Evolutionary conservation across 306 rosid genomes (phyloP).

Genomic region (Delonix regia): DNA sequence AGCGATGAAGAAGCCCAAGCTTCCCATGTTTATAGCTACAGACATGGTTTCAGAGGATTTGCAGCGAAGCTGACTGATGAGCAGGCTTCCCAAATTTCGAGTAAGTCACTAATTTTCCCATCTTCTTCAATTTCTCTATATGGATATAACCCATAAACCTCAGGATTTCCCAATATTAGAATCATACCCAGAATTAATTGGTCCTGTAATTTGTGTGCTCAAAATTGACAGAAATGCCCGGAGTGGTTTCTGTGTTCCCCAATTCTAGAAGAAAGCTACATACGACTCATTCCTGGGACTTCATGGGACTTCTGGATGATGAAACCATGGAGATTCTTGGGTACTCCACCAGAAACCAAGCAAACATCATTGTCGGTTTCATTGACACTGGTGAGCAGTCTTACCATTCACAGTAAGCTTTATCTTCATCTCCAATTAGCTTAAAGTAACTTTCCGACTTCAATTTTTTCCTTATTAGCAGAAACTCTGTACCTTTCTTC

Average conservation of each 20-base stretch:
- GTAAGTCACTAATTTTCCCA: slow-evolving; percentile 42
- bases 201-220: slow-evolving; percentile 20
- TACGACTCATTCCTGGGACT: slow-evolving; percentile 94
- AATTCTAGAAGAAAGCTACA: slow-evolving; percentile 72
- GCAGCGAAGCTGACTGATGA: slow-evolving; percentile 76
- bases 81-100: slow-evolving; percentile 74
- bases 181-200: background rate
- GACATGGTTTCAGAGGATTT: slow-evolving; percentile 77
- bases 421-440: background rate
- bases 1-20: slow-evolving; percentile 71
- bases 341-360: slow-evolving; percentile 72
- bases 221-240: slow-evolving; percentile 65
- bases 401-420: background rate
- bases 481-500: slow-evolving; percentile 26
- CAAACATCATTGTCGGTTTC: slow-evolving; percentile 78
- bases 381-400: slow-evolving; percentile 69
- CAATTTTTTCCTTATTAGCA: slow-evolving; percentile 38
- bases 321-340: slow-evolving; percentile 76
- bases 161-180: no score
- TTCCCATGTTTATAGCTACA: slow-evolving; percentile 76
- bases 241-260: slow-evolving; percentile 87
- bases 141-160: background rate
- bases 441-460: background rate
- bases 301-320: slow-evolving; percentile 83
- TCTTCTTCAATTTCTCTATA: background rate